Evolutionary conservation across 23 red algal species (phyloP).

Genomic region (Cyanidioschyzon merolae): DNA sequence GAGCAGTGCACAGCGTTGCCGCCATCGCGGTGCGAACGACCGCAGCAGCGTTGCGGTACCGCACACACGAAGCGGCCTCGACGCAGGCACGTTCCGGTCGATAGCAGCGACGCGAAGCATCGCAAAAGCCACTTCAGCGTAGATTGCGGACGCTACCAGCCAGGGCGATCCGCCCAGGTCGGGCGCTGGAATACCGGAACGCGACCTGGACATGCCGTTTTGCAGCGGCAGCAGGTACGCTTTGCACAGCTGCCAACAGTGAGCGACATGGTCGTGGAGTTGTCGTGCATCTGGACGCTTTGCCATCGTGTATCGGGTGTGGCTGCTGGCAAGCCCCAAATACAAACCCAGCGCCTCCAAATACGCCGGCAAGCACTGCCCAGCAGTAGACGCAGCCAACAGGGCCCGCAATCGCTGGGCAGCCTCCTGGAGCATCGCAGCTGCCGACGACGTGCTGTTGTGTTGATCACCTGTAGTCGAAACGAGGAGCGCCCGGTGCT

Average conservation of each 20-base stretch:
- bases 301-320: too few species aligned
- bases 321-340: neutral
- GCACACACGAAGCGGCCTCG: too few species aligned
- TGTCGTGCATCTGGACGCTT: neutral
- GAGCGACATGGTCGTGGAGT: neutral
- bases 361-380: neutral
- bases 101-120: too few species aligned
- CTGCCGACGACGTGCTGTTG: neutral
- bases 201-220: neutral
- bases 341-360: neutral
- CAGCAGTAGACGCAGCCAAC: neutral
- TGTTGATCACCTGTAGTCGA: neutral
- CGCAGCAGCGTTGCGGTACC: neutral
- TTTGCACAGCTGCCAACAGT: neutral
- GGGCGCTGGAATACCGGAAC: neutral
- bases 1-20: neutral
- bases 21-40: neutral
- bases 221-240: neutral
- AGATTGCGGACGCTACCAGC: neutral
- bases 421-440: neutral
- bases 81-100: too few species aligned
- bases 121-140: neutral
- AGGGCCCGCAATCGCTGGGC: neutral
- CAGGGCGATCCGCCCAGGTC: neutral
- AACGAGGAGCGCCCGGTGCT: neutral